These are phyloP conservation scores for Dryadomyces sulphureus DNA, from an alignment of 2,329 filamentous ascomycete genomes.

Conservation along the genomic window DNA sequence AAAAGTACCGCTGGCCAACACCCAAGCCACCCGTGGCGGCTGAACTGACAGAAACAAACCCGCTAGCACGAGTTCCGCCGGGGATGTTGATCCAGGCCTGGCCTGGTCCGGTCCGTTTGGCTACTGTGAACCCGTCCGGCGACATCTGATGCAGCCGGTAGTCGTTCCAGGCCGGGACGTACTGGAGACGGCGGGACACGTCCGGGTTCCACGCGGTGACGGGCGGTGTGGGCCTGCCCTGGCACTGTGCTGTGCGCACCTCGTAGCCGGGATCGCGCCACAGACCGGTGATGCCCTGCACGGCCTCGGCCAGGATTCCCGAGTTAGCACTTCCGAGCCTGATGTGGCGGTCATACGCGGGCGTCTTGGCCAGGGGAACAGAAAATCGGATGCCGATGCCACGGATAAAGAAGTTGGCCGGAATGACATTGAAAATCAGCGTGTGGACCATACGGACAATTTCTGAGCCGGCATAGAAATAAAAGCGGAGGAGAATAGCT, in stretches of 20 bases:
- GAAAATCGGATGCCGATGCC: conserved; percentile 38
- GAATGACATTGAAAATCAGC: conserved; percentile 37
- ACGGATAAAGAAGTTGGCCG: conserved; percentile 17
- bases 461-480: conserved; percentile 41
- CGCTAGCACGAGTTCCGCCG: conserved; percentile 38
- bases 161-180: conserved; percentile 40
- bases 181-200: not conserved
- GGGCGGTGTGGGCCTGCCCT: conserved; percentile 12
- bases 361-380: conserved; percentile 35
- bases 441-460: conserved; percentile 39
- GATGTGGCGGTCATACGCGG: conserved; percentile 43
- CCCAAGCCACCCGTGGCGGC: conserved; percentile 42
- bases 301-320: conserved; percentile 40
- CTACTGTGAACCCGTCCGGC: conserved; percentile 43
- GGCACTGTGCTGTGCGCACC: conserved; percentile 30
- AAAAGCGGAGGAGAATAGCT: conserved; percentile 42
- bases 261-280: conserved; percentile 35
- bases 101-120: conserved; percentile 43
- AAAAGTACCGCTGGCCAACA: conserved; percentile 44
- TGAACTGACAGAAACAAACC: conserved; percentile 43
- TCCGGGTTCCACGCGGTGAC: conserved; percentile 5
- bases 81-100: conserved; percentile 44
- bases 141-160: conserved; percentile 42
- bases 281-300: conserved; percentile 45
- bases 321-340: conserved; percentile 39